These are phyloP conservation scores for Vaccinium darrowii DNA, from an alignment of 148 eudicot species.

Conservation along the genomic window DNA sequence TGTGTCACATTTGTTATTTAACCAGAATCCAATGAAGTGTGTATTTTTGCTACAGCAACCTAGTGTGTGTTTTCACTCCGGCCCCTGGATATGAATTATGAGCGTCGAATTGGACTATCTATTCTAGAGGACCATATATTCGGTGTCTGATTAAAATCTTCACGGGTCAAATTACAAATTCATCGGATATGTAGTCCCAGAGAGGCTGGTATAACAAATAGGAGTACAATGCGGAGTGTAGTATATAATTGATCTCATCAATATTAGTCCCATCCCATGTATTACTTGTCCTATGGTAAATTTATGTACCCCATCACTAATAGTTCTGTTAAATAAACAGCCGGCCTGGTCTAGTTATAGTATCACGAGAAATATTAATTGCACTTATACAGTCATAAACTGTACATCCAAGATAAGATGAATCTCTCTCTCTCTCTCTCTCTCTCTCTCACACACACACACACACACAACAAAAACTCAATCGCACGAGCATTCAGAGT, in stretches of 20 bases:
- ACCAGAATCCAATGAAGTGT: background rate
- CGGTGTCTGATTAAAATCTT: background rate
- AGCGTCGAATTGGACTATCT: background rate
- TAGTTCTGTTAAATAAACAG: too few relatives aligned
- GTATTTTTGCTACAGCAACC: too few relatives aligned
- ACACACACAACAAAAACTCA: background rate
- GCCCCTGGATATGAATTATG: background rate
- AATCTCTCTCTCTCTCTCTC: slow-evolving; percentile 6
- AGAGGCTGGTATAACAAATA: background rate
- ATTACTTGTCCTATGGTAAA: background rate
- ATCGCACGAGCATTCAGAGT: background rate
- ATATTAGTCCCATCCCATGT: background rate
- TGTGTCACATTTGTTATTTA: too few relatives aligned
- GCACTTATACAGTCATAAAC: background rate
- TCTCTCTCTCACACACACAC: background rate
- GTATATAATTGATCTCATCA: background rate
- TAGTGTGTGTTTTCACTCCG: background rate
- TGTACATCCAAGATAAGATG: background rate
- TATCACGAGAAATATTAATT: background rate
- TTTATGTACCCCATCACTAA: too few relatives aligned
- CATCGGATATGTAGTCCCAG: background rate
- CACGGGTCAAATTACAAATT: background rate
- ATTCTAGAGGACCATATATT: background rate
- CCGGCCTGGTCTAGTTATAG: background rate
- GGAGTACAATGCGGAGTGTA: background rate